A percentile compares a stretch with the other conserved stretches of the same genome.
Evolutionary conservation across 768 basidiomycete genomes (phyloP).

Genomic region (Pisolithus tinctorius): DNA sequence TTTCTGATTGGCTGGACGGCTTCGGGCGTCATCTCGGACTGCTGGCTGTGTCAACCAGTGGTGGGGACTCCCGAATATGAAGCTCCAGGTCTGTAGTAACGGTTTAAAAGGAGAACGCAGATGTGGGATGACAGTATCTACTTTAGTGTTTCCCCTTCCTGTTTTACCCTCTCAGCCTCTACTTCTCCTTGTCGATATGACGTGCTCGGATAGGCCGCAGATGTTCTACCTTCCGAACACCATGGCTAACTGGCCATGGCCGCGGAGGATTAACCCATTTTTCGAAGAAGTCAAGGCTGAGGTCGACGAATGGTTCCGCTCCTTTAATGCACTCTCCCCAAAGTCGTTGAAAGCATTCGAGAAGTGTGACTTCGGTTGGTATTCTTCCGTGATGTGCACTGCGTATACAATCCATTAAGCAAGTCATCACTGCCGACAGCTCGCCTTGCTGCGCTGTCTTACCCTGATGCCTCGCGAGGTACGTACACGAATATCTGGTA

Average conservation of each 20-base stretch:
- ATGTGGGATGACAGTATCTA: neutral
- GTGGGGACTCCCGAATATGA: too few relatives aligned
- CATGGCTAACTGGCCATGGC: slow-evolving; percentile 39
- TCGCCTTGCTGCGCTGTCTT: slow-evolving; percentile 3
- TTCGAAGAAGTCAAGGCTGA: slow-evolving; percentile 29
- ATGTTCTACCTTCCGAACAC: slow-evolving; percentile 30
- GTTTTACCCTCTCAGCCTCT: neutral
- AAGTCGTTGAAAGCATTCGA: slow-evolving; percentile 35
- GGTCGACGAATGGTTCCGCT: slow-evolving; percentile 32
- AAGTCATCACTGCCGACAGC: neutral
- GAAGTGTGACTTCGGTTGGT: slow-evolving; percentile 33
- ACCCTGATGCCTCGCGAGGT: slow-evolving; percentile 4
- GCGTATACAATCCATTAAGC: neutral
- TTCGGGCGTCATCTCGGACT: too few relatives aligned
- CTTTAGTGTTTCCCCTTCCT: neutral
- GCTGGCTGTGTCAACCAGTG: too few relatives aligned
- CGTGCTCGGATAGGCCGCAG: neutral
- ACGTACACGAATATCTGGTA: neutral
- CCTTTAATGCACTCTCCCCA: slow-evolving; percentile 30
- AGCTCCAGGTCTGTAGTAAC: too few relatives aligned
- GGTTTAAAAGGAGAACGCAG: too few relatives aligned
- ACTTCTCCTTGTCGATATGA: neutral
- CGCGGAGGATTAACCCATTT: slow-evolving; percentile 32
- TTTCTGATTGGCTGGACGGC: too few relatives aligned
- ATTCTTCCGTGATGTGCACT: neutral